Evolutionary conservation across 331 rosid species (phyloP).

Genomic region (Malus hybrid): DNA sequence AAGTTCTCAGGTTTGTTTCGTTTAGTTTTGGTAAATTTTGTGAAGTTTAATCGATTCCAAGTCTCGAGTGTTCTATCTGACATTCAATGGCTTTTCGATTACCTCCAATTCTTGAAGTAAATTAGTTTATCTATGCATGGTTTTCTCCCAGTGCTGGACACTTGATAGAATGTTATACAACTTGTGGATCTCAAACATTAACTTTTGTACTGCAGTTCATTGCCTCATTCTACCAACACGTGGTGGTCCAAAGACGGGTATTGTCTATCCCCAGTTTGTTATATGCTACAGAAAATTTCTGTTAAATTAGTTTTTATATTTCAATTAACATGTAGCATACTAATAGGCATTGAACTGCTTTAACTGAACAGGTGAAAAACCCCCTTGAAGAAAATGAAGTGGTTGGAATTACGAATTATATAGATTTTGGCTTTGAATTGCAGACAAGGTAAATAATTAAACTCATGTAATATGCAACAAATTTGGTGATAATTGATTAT

Average conservation of each 20-base stretch:
- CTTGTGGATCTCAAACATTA: neutral
- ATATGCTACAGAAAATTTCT: neutral
- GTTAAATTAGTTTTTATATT: neutral
- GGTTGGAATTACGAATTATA: conserved; percentile 93
- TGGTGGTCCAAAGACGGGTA: conserved; percentile 98
- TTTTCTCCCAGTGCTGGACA: neutral
- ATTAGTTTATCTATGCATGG: neutral
- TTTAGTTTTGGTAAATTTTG: conserved; percentile 7
- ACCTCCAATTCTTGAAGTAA: too few relatives aligned
- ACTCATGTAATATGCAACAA: conserved; percentile 1
- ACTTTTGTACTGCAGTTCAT: conserved; percentile 56
- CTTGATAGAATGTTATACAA: neutral
- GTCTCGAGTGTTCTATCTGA: neutral
- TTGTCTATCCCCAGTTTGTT: neutral
- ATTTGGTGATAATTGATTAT: conserved; percentile 19
- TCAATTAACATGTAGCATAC: neutral
- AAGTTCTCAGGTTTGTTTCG: conserved; percentile 58
- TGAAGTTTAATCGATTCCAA: neutral
- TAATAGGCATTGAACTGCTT: conserved; percentile 20
- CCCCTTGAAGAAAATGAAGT: conserved; percentile 71
- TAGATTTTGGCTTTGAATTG: conserved; percentile 94
- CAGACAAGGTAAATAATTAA: conserved; percentile 51
- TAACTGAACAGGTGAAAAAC: conserved; percentile 72
- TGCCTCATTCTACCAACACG: conserved; percentile 94
- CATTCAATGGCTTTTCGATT: neutral